Conservation (phyloP, 805 yeast genomes). For the Torulaspora quercuum region DNA sequence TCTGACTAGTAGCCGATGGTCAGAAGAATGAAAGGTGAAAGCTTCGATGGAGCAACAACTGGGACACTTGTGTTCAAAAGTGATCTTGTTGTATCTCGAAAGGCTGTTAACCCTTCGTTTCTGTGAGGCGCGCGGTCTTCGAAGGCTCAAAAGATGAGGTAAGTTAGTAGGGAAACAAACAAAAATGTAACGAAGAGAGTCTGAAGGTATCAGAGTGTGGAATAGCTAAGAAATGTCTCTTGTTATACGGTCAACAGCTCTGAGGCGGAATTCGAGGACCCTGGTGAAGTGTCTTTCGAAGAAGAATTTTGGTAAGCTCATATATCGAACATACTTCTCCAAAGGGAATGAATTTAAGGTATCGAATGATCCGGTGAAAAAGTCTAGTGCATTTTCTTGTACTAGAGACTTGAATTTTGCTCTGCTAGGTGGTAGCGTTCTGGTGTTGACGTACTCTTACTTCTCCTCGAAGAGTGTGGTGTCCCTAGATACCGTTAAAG, state of each 20-base stretch:
- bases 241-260: slow-evolving; percentile 16
- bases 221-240: slow-evolving; percentile 13
- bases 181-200: too few relatives aligned
- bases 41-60: too few relatives aligned
- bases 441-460: slow-evolving; percentile 22
- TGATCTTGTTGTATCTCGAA: too few relatives aligned
- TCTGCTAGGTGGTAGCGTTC: slow-evolving; percentile 17
- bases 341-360: slow-evolving; percentile 4
- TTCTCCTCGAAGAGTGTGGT: slow-evolving; percentile 19
- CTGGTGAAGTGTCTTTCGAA: slow-evolving; percentile 20
- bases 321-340: slow-evolving; percentile 18
- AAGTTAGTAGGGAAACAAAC: too few relatives aligned
- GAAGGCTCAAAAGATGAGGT: too few relatives aligned
- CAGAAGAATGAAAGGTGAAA: too few relatives aligned
- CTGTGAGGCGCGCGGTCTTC: too few relatives aligned
- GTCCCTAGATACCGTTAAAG: slow-evolving; percentile 29
- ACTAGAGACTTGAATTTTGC: slow-evolving; percentile 16
- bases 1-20: too few relatives aligned
- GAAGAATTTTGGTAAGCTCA: slow-evolving; percentile 18
- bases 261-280: slow-evolving; percentile 18
- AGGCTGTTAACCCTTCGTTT: too few relatives aligned
- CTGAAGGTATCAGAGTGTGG: too few relatives aligned
- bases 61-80: too few relatives aligned
- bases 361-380: slow-evolving; percentile 5
- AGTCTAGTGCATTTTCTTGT: slow-evolving; percentile 7